These are phyloP conservation scores for Debaryomyces udenii DNA, from an alignment of 1,139 yeast species.

Conservation along the genomic window DNA sequence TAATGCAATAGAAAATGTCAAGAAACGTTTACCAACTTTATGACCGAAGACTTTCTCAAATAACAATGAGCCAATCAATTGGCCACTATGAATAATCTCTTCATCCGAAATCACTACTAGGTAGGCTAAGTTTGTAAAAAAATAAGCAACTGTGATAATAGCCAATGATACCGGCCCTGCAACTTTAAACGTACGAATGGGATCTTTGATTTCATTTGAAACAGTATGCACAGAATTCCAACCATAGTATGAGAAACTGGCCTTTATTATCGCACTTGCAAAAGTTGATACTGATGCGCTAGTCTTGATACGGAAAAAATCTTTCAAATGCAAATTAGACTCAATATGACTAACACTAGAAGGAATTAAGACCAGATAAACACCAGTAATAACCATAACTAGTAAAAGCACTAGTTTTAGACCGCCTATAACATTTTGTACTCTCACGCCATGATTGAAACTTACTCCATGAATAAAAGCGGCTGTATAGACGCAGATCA, in stretches of 20 bases:
- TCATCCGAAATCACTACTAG: slow-evolving; percentile 55
- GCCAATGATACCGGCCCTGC: slow-evolving; percentile 62
- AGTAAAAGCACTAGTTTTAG: slow-evolving; percentile 52
- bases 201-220: slow-evolving; percentile 62
- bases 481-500: slow-evolving; percentile 44
- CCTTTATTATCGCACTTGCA: slow-evolving; percentile 59
- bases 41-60: slow-evolving; percentile 60
- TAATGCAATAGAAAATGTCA: slow-evolving; percentile 59
- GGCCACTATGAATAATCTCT: slow-evolving; percentile 57
- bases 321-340: slow-evolving; percentile 38
- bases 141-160: slow-evolving; percentile 53
- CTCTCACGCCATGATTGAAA: slow-evolving; percentile 52
- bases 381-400: slow-evolving; percentile 52
- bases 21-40: slow-evolving; percentile 52
- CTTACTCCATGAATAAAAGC: slow-evolving; percentile 57
- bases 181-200: slow-evolving; percentile 55
- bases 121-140: slow-evolving; percentile 59
- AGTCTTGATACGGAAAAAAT: slow-evolving; percentile 31
- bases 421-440: slow-evolving; percentile 61
- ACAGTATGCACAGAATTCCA: slow-evolving; percentile 69
- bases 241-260: slow-evolving; percentile 63
- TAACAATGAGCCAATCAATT: slow-evolving; percentile 58
- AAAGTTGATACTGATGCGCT: slow-evolving; percentile 46
- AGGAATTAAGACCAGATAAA: slow-evolving; percentile 53
- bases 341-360: slow-evolving; percentile 42